Base-by-base conservation (phyloP, 306 rosid species). In the Lathyrus tuberosus region DNA sequence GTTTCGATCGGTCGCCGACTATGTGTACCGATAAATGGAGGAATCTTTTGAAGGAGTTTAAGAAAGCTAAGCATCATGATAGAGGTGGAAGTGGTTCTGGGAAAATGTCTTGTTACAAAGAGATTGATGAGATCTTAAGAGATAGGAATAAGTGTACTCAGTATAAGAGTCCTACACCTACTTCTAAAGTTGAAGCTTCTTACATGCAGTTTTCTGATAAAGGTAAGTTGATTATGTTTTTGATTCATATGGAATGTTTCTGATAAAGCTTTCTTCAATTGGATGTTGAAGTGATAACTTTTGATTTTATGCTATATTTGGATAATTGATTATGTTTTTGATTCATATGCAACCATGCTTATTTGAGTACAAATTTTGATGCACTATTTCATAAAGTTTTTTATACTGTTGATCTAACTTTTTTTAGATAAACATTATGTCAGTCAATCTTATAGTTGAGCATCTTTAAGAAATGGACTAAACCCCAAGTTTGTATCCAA, bases 21-120 rank as follows among this genome's bases (percentile, higher is more conserved):
- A 94, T 94, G 99, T 94, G 99, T 70, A 94, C 99, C 1, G 99
- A 94, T 44, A 94, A 94, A 73, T 94, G 99, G 99, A 87, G 99
- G 76, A 94, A 94, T 70, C 76, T 94, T 42, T 79, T 91, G 15
- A 94, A 94, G 82, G 99, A 94, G 85, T 91, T 91, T 58, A 94
- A 94, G 91, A 94, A 94, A 78, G 96, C 97, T 0, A 86, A 86
- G 85, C 97, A 91, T 48, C 86, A 78, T 2, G 96, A 84, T 26
- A 76, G 84, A 56, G 97, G 85, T 53, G 99, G 96, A 7, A 83
- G 88, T 70, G 90, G 92, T 17, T 87, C 95, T 5, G 92, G 92
- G 0, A 94, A 94, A 84, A 94, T 94, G 99, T 88, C 86, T 0
- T 94, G 79, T 81, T 91, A 89, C 57, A 89, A 91, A 48, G 99